These are phyloP conservation scores for Mimosa bimucronata DNA, from an alignment of 306 rosid genomes.

Conservation along the genomic window DNA sequence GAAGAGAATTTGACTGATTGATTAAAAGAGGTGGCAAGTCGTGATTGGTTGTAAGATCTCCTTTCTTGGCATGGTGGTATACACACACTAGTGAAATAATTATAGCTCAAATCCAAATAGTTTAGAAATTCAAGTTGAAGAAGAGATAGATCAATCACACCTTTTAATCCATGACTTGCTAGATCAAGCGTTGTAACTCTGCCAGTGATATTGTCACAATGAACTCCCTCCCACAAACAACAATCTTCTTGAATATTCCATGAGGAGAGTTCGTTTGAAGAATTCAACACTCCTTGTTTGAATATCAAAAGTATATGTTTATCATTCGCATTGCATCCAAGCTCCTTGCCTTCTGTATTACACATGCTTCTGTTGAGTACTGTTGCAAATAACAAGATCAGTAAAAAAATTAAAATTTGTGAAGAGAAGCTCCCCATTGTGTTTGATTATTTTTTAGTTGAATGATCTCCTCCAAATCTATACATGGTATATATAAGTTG, in stretches of 20 bases:
- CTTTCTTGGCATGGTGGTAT: neutral
- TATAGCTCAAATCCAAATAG: neutral
- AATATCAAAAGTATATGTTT: neutral
- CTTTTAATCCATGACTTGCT: fast-evolving
- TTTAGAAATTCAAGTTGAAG: constrained; percentile 28
- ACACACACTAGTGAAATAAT: neutral
- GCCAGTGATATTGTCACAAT: neutral
- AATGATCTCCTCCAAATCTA: neutral
- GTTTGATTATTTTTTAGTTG: neutral
- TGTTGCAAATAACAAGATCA: neutral
- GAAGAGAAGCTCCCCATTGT: neutral
- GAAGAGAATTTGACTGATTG: too few relatives aligned
- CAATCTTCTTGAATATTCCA: neutral
- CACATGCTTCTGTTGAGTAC: neutral
- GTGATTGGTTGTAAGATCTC: too few relatives aligned
- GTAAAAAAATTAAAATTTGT: neutral
- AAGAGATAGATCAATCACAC: constrained; percentile 4
- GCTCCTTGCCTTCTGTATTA: too few relatives aligned
- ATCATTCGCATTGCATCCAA: neutral
- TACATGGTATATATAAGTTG: too few relatives aligned
- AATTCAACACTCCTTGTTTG: neutral
- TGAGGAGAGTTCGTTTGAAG: neutral
- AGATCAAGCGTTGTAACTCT: neutral
- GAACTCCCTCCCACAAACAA: neutral
- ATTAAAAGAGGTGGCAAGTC: too few relatives aligned